Evolutionary conservation across 441 rosid genomes (phyloP).

Genomic region (Raphanus hybrid): DNA sequence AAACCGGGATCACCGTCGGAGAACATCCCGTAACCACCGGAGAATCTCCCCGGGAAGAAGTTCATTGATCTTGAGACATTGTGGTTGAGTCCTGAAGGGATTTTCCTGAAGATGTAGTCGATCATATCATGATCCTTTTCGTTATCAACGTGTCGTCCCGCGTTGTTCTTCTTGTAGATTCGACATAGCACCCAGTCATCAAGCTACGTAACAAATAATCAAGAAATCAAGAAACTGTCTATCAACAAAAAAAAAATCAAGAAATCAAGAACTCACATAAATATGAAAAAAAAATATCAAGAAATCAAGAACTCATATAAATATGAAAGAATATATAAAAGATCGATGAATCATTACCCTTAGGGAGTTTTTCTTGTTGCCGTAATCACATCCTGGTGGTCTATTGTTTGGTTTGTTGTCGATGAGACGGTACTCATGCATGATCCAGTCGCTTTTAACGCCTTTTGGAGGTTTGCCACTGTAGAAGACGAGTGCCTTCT

Average conservation of each 20-base stretch:
- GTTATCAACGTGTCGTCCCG: conserved; percentile 13
- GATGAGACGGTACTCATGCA: conserved; percentile 40
- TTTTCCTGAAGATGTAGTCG: conserved; percentile 19
- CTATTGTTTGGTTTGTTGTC: conserved; percentile 27
- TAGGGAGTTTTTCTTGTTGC: conserved; percentile 41
- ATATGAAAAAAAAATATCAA: not conserved
- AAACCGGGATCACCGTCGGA: conserved; percentile 19
- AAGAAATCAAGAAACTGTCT: not conserved
- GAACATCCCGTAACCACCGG: conserved; percentile 30
- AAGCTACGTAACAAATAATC: conserved; percentile 26
- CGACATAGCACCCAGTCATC: conserved; percentile 48
- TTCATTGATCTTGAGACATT: conserved; percentile 36
- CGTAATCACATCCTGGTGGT: conserved; percentile 23
- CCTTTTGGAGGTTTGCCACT: conserved; percentile 46
- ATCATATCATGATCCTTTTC: conserved; percentile 6
- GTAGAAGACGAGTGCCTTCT: conserved; percentile 43
- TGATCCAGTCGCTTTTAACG: conserved; percentile 43
- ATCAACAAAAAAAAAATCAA: too few species aligned
- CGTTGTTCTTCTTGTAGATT: conserved; percentile 44
- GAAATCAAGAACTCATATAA: not conserved
- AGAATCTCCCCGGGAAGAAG: conserved; percentile 29
- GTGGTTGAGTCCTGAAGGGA: conserved; percentile 38
- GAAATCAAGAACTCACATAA: not conserved
- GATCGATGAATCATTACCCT: conserved; percentile 18
- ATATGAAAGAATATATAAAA: not conserved